These are phyloP conservation scores for Blastocystis sp. DNA, from an alignment of 352 stramenopile genomes.

Conservation along the genomic window DNA sequence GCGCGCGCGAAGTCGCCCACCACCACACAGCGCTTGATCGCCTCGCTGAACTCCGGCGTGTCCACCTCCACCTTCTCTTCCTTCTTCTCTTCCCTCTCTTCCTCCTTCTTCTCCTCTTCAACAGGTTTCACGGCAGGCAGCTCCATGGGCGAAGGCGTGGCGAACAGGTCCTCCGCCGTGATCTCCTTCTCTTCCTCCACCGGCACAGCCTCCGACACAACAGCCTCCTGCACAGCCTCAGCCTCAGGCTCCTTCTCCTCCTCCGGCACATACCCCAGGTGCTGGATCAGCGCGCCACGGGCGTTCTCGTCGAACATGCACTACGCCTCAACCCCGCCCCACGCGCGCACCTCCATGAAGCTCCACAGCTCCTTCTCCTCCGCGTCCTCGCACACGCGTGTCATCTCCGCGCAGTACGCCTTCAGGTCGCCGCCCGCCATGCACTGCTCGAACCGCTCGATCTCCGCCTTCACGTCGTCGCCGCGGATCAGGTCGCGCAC, in stretches of 20 bases:
- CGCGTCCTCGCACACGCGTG: slow-evolving; percentile 74
- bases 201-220: background rate
- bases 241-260: slow-evolving; percentile 30
- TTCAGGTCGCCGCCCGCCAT: slow-evolving; percentile 85
- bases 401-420: slow-evolving; percentile 86
- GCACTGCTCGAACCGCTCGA: slow-evolving; percentile 83
- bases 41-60: slow-evolving; percentile 82
- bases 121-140: background rate
- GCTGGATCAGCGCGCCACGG: slow-evolving; percentile 69
- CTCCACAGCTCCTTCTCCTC: slow-evolving; percentile 81
- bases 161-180: slow-evolving; percentile 51
- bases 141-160: background rate
- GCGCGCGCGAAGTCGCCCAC: slow-evolving; percentile 95
- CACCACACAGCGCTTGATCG: slow-evolving; percentile 88
- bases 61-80: background rate
- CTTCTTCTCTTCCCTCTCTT: slow-evolving; percentile 21
- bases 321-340: background rate
- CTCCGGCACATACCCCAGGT: slow-evolving; percentile 61
- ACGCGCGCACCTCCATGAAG: slow-evolving; percentile 82
- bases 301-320: slow-evolving; percentile 72
- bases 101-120: background rate
- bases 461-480: slow-evolving; percentile 79
- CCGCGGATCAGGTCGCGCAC: slow-evolving; percentile 81
- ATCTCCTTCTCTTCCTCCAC: background rate
- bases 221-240: slow-evolving; percentile 51